phyloP scores from a whole-genome alignment of 306 rosid species.

The Carpinus viminea region DNA sequence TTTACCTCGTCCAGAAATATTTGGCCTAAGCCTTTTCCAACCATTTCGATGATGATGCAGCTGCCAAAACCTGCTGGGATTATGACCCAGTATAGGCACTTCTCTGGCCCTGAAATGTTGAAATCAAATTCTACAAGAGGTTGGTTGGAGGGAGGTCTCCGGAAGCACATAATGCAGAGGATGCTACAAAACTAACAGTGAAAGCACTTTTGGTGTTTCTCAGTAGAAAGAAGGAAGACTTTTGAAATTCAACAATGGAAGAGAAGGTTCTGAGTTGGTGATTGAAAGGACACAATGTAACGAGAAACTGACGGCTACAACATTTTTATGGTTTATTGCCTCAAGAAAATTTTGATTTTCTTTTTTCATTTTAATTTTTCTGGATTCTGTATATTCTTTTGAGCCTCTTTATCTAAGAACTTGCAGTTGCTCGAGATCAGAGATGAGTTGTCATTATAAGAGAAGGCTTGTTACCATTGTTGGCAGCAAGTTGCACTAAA shows the following conservation, averaged over 20 bases:
- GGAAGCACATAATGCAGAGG: slow-evolving; percentile 79
- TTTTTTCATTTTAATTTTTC: neutral
- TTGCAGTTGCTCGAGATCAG: neutral
- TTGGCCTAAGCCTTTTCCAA: slow-evolving; percentile 48
- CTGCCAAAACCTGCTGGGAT: slow-evolving; percentile 56
- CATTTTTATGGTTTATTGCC: too few species aligned
- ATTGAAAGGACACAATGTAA: too few species aligned
- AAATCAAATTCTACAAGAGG: slow-evolving; percentile 34
- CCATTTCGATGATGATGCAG: slow-evolving; percentile 59
- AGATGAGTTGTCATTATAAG: slow-evolving; percentile 9
- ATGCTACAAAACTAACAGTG: slow-evolving; percentile 47
- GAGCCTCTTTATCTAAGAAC: slow-evolving; percentile 15
- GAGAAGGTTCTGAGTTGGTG: too few species aligned
- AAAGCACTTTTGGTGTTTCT: neutral
- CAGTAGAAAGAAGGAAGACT: too few species aligned
- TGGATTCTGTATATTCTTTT: slow-evolving; percentile 23
- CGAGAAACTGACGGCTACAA: too few species aligned
- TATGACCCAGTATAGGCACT: slow-evolving; percentile 55
- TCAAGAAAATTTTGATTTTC: neutral
- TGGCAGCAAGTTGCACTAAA: neutral
- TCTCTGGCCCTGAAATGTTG: slow-evolving; percentile 32
- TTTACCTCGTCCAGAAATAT: slow-evolving; percentile 45
- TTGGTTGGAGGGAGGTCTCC: slow-evolving; percentile 51
- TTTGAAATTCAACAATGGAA: too few species aligned
- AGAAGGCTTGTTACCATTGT: neutral